Evolutionary conservation across 164 flowering plant genomes (phyloP), one percentile per base, ranked within the genome.

Genomic region (Tinospora cordifolia): DNA sequence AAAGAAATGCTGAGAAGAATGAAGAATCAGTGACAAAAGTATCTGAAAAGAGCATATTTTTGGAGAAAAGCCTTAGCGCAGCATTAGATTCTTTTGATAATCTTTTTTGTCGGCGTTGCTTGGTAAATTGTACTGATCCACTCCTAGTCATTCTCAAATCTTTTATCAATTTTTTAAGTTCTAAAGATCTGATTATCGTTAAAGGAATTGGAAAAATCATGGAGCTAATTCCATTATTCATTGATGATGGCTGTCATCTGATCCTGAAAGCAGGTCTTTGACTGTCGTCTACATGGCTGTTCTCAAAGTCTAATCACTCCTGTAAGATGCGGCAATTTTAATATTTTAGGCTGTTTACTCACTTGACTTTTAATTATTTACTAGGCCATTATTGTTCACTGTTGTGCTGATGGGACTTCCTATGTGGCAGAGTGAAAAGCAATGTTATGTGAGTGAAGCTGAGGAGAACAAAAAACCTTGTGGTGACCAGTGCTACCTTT

Each of bases 201-300:
- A 54, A 54, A 54, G 60, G 21, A 54, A 54, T 19, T 54, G 60
- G 60, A n/a, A 54, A 5, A 15, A 60, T 36, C 41, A 11, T 21
- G 25, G 47, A 19, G 25, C 73, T 63, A 26, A 24, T 62, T 70
- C 34, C n/a, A 59, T 63, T 17, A 21, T 70, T 39, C n/a, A 59
- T 67, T 17, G 26, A 54, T 12, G 24, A 39, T 38, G 27, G 40
- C 71, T 64, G 17, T 78, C 25, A 15, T 41, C 58, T 63, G 77
- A 7, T 72, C 39, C 73, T 54, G 26, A 12, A 69, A 66, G 72
- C 84, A 95, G 99, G 83, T 92, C 10, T 92, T 95, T 80, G 97
- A 92, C 72, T 95, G 99, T 69, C 98, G 94, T 65, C 80, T 95
- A 65, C 99, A 95, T 86, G 98, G 97, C 26, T 95, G 96, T 81